Evolutionary conservation across 805 yeast genomes (phyloP), one percentile per base, ranked within the genome.

Genomic region (Lachancea dasiensis): DNA sequence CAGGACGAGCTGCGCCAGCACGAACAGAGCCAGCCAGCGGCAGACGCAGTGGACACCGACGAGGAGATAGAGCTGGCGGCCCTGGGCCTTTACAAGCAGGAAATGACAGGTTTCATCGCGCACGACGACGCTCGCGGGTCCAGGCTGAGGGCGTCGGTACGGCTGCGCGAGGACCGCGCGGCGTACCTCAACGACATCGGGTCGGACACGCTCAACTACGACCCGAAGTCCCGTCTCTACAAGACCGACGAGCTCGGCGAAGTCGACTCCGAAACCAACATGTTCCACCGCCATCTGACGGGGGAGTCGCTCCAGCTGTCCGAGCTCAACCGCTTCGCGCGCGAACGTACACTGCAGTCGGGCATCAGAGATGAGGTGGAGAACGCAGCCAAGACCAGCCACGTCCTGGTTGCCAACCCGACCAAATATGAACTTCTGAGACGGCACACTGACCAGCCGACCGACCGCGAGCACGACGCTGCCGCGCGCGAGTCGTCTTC

Each of bases 101-200:
- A 40, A 5, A 41, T 33, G 22, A 38, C 40, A 5, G 54, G 54
- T 22, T 14, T 40, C 11, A 25, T 54, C 23, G 48, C 51, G 33
- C 39, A 46, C 27, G 50, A 56, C 37, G 43, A 47, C 23, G 37
- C 42, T 6, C 32, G 43, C 6, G 43, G 45, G 17, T 32, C 47
- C 15, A 34, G 38, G n/a, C 31, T 42, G 10, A 40, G 43, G 4
- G 48, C 58, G n/a, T 48, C 73, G 6, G 70, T 82, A 0, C 61
- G 95, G 34, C 75, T 82, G 22, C 56, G 89, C 38, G 82, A 79
- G 44, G 95, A 86, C 52, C 76, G 76, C 27, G 94, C 95, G n/a
- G 59, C 75, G 45, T 76, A 86, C 65, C 51, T 75, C 49, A 63
- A 75, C 52, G 69, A 79, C 30, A 60, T 74, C 8, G 64, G 68